Base-by-base conservation (phyloP, 345 rosid genomes). In the rapeseed (Brassica napus) region DNA sequence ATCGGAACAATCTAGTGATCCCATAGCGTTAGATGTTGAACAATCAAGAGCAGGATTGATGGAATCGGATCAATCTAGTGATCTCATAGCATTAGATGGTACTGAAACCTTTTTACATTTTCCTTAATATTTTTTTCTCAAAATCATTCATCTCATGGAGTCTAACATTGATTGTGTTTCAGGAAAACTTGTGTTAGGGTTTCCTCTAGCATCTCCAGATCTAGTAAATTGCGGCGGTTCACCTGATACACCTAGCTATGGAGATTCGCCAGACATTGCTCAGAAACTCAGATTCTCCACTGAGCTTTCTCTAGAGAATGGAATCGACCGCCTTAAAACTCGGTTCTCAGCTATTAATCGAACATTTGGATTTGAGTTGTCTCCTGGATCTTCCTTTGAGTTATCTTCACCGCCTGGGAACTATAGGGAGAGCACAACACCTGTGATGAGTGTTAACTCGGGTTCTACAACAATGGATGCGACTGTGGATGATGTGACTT, bases 301-400 rank as follows among this genome's bases (percentile, higher is more conserved):
- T 72, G 94, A 95, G 84, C 87, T 95, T 69, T 95, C 98, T 72
- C 82, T 95, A 47, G 93, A 91, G 79, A 86, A 90, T 73, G 97
- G 97, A 57, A 85, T 92, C 55, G 67, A 83, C 32, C 64, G 77
- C 74, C 82, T 69, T 28, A 90, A 73, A 74, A 73, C 72, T 18
- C 88, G 89, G 74, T 91, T 91, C 69, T 91, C 98, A 5, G 75
- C 91, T 0, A 75, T 88, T 3, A 83, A 84, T 78, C 94, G 87
- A 83, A 86, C 90, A 10, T 91, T 90, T 23, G 77, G 77, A 16
- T 83, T 67, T 55, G 88, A 86, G 71, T 73, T 84, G 74, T 85
- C 98, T 68, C 93, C 98, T 0, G 92, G 85, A 65, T 90, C 93
- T 71, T 95, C 99, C 28, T 93, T 95, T 16, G 94, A 90, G 84